phyloP scores from a whole-genome alignment of 164 flowering plant species.

The Aristolochia fimbriata region DNA sequence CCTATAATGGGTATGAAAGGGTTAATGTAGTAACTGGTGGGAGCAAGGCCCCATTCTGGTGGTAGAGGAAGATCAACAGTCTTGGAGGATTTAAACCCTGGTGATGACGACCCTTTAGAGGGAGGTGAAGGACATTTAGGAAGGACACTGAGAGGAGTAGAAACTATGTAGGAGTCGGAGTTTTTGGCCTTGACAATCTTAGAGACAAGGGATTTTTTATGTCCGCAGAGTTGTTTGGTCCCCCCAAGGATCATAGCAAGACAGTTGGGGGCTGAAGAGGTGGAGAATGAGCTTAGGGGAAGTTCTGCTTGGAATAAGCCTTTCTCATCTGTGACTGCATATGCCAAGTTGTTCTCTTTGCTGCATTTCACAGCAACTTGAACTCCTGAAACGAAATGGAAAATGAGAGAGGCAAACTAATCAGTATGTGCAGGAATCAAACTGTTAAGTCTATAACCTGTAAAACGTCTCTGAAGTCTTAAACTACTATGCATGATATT shows the following conservation, averaged over 20 bases:
- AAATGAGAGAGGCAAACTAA: background rate
- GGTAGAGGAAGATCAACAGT: slow-evolving; percentile 60
- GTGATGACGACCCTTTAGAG: background rate
- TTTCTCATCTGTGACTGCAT: slow-evolving; percentile 27
- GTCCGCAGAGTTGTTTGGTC: slow-evolving; percentile 32
- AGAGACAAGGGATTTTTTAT: slow-evolving; percentile 25
- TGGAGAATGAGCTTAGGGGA: slow-evolving; percentile 12
- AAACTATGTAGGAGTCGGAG: slow-evolving; percentile 23
- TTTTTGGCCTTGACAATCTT: slow-evolving; percentile 16
- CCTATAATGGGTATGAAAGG: slow-evolving; percentile 66
- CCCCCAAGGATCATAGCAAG: slow-evolving; percentile 56
- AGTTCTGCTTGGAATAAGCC: slow-evolving; percentile 42
- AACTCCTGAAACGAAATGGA: slow-evolving; percentile 26
- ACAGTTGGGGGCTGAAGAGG: slow-evolving; percentile 25
- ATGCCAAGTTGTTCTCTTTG: slow-evolving; percentile 23
- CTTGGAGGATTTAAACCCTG: slow-evolving; percentile 33
- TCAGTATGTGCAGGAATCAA: background rate
- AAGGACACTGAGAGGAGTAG: slow-evolving; percentile 39
- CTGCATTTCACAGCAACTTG: slow-evolving; percentile 52
- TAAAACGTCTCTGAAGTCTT: background rate
- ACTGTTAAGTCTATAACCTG: background rate
- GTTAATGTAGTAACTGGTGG: slow-evolving; percentile 49
- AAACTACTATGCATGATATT: background rate
- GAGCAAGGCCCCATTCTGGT: slow-evolving; percentile 68
- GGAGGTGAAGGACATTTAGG: slow-evolving; percentile 23